phyloP scores from a whole-genome alignment of 192 early-diverging fungal genomes.

The Rhizoclosmatium sp. region DNA sequence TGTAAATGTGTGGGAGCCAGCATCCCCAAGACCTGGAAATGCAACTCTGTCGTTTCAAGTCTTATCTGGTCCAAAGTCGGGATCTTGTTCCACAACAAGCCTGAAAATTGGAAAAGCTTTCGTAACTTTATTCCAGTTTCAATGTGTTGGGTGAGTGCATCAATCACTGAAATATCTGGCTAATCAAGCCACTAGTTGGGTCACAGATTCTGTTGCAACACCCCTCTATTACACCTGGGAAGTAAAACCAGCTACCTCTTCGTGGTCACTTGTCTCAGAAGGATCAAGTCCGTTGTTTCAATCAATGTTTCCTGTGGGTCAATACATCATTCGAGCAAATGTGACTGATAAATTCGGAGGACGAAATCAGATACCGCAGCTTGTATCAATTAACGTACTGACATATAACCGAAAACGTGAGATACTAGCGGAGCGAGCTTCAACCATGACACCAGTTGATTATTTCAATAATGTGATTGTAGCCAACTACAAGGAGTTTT shows the following conservation, averaged over 20 bases:
- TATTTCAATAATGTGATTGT: background rate
- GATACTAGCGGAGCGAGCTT: background rate
- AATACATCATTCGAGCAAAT: conserved; percentile 2
- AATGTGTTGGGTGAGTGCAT: conserved; percentile 10
- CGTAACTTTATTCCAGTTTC: conserved; percentile 3
- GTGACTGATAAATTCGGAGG: conserved; percentile 3
- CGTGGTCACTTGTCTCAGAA: background rate
- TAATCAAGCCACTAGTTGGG: background rate
- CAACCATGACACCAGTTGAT: background rate
- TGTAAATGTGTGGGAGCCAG: conserved; percentile 14
- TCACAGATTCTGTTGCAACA: conserved; percentile 11
- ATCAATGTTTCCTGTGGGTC: background rate
- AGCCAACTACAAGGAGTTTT: background rate
- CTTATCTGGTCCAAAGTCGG: background rate
- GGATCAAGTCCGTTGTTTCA: background rate
- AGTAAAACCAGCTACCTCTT: background rate
- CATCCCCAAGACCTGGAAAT: background rate
- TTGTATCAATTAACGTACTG: background rate
- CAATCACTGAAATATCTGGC: background rate
- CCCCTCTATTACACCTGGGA: conserved; percentile 24
- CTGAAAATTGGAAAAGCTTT: conserved; percentile 12
- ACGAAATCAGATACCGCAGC: conserved; percentile 1
- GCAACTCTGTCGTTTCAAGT: background rate
- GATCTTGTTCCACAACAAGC: background rate
- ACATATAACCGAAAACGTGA: background rate